Conservation (phyloP, 108 stramenopile genomes). For the Skeletonema marinoi region DNA sequence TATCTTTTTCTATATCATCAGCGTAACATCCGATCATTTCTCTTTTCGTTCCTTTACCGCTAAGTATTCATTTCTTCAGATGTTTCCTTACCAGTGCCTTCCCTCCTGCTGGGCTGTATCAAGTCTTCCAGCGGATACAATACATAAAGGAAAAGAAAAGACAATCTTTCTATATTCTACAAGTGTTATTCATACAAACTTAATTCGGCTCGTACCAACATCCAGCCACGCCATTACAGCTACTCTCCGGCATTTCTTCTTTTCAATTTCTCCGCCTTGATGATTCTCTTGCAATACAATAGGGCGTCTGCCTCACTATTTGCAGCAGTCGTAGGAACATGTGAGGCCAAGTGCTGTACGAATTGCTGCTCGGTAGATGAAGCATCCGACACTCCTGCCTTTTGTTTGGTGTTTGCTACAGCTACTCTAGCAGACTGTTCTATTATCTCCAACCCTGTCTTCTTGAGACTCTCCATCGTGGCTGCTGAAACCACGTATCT, state of each 20-base stretch:
- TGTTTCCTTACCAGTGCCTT: too few species aligned
- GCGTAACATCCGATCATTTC: too few species aligned
- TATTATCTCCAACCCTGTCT: neutral
- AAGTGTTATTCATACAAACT: too few species aligned
- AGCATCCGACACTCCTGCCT: neutral
- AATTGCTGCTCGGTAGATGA: neutral
- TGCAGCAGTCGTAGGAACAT: neutral
- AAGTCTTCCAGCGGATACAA: too few species aligned
- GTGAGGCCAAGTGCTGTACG: neutral
- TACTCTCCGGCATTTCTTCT: neutral
- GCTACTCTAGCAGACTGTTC: neutral
- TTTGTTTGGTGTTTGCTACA: neutral
- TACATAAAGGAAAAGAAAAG: too few species aligned
- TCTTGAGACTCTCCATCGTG: neutral
- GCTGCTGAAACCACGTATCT: neutral
- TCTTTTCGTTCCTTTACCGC: too few species aligned
- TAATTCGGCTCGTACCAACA: too few species aligned
- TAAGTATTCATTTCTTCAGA: too few species aligned
- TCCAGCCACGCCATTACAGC: too few species aligned
- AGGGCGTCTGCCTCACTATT: neutral
- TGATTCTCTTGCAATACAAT: neutral
- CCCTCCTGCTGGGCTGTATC: too few species aligned
- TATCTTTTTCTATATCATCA: too few species aligned
- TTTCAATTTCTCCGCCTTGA: neutral
- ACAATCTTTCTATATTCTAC: too few species aligned